phyloP scores from a whole-genome alignment of 257 asterid genomes.

The Solanum raphanifolium region DNA sequence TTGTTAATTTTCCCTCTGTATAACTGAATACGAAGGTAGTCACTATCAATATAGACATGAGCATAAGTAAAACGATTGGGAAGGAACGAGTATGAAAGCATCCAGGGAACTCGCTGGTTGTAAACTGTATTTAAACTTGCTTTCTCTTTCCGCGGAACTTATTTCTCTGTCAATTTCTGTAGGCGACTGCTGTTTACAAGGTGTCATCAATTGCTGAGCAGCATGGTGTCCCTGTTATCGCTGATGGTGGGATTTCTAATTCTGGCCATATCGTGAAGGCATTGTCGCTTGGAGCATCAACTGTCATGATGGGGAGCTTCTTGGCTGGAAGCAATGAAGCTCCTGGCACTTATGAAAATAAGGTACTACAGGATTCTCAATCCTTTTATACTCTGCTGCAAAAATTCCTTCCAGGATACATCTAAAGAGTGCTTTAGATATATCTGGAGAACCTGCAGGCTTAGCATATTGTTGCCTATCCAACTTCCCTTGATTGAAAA shows the following conservation, averaged over 20 bases:
- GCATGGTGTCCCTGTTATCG: slow-evolving; percentile 69
- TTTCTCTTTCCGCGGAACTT: neutral
- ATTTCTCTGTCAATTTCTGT: neutral
- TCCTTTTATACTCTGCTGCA: neutral
- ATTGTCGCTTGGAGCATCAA: slow-evolving; percentile 83
- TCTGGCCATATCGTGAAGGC: slow-evolving; percentile 97
- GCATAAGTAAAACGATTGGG: neutral
- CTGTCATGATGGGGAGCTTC: slow-evolving; percentile 84
- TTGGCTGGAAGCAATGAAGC: slow-evolving; percentile 90
- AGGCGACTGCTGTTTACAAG: slow-evolving; percentile 86
- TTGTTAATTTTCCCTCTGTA: neutral
- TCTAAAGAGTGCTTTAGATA: neutral
- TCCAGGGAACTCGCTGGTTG: neutral
- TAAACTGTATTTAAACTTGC: neutral
- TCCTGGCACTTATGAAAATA: slow-evolving; percentile 59
- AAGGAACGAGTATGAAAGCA: neutral
- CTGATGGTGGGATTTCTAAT: slow-evolving; percentile 93
- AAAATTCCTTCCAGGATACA: neutral
- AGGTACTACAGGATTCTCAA: slow-evolving; percentile 27
- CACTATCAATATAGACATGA: neutral
- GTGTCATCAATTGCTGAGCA: slow-evolving; percentile 73
- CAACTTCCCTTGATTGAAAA: neutral
- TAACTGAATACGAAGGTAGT: neutral
- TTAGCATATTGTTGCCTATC: neutral
- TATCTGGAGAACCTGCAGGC: neutral